Evolutionary conservation across 2,329 filamentous ascomycete species (phyloP), one percentile per base, ranked within the genome.

Genomic region (Anisogramma anomala): DNA sequence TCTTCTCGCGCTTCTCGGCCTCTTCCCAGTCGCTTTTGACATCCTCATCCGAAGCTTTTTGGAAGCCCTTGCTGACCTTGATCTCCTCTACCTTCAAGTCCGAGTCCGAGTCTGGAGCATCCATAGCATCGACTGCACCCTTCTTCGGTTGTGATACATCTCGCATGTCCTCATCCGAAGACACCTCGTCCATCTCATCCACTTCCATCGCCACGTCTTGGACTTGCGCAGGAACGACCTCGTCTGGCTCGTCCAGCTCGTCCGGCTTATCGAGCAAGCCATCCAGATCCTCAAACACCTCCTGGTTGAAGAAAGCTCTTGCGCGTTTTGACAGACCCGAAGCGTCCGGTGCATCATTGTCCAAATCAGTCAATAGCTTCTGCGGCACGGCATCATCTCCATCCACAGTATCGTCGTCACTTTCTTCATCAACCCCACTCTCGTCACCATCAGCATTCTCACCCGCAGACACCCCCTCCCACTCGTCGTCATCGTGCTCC

Each of bases 261-360:
- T n/a, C 52, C 6, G 72, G 66, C 19, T 74, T 68, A 14, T 77
- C 77, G 2, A 80, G 64, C 15, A 82, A 60, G 0, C 76, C 83
- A 17, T 77, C 76, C 40, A 96, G 78, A 28, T 79, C 84, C 51
- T 88, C 79, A 68, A 98, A 98, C 30, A 98, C 82, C 50, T 95
- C 88, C 57, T 95, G 89, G 52, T 84, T 82, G 59, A 98, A 98
- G 65, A 98, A 98, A 46, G 82, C 74, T 8, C 81, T 75, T 7
- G 91, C 91, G 48, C 86, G 77, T 58, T 80, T 88, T 3, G 87
- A 94, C n/a, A 96, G 68, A 9, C 74, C 79, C 20, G 66, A 67
- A 6, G 64, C 60, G 10, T 69, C 66, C 27, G 65, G 63, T 4
- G 62, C 62, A 6, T 68, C 64, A 40, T 64, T 65, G 49, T 79